Evolutionary conservation across 2,329 filamentous ascomycete genomes (phyloP).

Genomic region (Annulohypoxylon truncatum): DNA sequence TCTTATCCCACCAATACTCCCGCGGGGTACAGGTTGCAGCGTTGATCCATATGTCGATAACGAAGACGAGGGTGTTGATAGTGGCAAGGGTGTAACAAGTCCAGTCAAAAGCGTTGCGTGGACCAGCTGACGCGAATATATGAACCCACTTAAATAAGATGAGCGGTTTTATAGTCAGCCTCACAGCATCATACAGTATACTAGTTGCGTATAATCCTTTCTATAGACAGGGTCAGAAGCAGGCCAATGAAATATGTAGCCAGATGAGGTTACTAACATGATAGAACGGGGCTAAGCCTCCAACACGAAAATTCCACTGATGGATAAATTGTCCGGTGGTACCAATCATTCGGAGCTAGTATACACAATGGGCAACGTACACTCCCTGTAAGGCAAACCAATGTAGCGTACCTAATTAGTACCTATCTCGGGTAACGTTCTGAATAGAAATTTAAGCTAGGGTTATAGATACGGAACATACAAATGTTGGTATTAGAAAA

Average conservation of each 20-base stretch:
- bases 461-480: neutral
- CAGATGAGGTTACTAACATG: too few relatives aligned
- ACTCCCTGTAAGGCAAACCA: neutral
- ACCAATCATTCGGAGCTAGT: neutral
- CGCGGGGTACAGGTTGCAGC: neutral
- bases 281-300: neutral
- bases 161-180: neutral
- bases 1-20: conserved; percentile 8
- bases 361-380: conserved; percentile 7
- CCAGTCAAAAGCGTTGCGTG: neutral
- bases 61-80: neutral
- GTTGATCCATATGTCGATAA: neutral
- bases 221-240: neutral
- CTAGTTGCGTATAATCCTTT: conserved; percentile 1
- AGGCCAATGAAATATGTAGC: too few relatives aligned
- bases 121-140: neutral
- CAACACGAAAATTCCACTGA: conserved; percentile 3
- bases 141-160: conserved; percentile 11
- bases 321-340: conserved; percentile 1
- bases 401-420: too few relatives aligned
- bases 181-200: neutral
- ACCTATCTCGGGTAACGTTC: neutral
- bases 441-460: too few relatives aligned
- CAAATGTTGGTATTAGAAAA: neutral
- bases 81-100: neutral